Evolutionary conservation across 768 basidiomycete genomes (phyloP).

Genomic region (Cystofilobasidium capitatum): DNA sequence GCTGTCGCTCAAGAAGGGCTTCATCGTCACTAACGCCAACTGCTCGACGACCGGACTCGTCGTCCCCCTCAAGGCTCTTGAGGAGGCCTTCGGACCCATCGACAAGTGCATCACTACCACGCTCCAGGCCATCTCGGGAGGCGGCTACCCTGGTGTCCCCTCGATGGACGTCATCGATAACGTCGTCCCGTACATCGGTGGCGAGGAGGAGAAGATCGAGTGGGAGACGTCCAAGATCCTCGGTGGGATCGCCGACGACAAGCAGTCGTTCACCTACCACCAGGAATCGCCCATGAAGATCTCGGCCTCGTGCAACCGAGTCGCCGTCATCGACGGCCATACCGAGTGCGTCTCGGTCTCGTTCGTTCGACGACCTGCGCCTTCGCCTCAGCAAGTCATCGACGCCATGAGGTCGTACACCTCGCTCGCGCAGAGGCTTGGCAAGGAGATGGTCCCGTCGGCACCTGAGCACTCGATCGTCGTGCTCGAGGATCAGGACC

Average conservation of each 20-base stretch:
- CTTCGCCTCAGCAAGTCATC: conserved; percentile 75
- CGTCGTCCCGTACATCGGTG: conserved; percentile 83
- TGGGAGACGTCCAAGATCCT: conserved; percentile 98
- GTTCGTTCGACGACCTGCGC: conserved; percentile 68
- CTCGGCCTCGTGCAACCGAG: conserved; percentile 87
- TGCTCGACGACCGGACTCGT: conserved; percentile 91
- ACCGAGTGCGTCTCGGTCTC: conserved; percentile 79
- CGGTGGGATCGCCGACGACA: conserved; percentile 57
- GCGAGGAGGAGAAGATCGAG: conserved; percentile 92
- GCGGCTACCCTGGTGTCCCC: conserved; percentile 90
- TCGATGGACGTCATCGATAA: conserved; percentile 90
- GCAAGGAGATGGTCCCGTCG: conserved; percentile 54
- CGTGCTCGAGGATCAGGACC: conserved; percentile 84
- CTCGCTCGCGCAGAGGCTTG: conserved; percentile 62
- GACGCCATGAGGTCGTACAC: conserved; percentile 66
- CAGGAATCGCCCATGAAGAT: conserved; percentile 67
- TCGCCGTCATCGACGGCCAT: conserved; percentile 92
- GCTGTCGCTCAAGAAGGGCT: conserved; percentile 59
- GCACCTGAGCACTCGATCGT: conserved; percentile 74
- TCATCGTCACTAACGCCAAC: conserved; percentile 97
- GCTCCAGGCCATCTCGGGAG: conserved; percentile 95
- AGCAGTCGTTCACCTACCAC: conserved; percentile 74
- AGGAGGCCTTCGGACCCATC: conserved; percentile 85
- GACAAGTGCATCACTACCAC: conserved; percentile 86
- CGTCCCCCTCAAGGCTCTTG: conserved; percentile 81